Conservation (phyloP, 352 stramenopile genomes). For the Blastocystis hominis region DNA sequence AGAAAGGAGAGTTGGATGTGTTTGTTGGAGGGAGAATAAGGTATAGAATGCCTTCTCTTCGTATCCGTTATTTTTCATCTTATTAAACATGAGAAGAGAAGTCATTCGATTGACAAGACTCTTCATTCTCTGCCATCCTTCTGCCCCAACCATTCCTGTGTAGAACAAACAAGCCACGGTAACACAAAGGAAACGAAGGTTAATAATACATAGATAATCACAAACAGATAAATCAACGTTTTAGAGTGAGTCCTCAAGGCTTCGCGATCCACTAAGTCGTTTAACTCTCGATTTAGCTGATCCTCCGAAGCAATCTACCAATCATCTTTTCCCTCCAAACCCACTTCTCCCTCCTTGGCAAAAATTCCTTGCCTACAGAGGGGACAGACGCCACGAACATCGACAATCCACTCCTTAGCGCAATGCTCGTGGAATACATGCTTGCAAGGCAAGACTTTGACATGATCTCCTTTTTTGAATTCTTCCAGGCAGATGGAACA, state of each 20-base stretch:
- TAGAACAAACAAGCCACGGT: not conserved
- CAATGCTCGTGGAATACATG: conserved; percentile 19
- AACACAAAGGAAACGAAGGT: not conserved
- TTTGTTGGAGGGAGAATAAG: too few species aligned
- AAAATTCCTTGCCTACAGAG: conserved; percentile 21
- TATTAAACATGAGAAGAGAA: too few species aligned
- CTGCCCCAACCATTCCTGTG: too few species aligned
- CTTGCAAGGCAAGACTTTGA: conserved; percentile 9
- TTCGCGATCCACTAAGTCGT: not conserved
- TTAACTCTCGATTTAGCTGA: not conserved
- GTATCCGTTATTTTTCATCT: too few species aligned
- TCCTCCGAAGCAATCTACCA: not conserved
- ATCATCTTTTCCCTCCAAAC: not conserved
- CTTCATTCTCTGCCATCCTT: too few species aligned
- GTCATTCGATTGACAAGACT: too few species aligned
- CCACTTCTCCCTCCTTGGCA: not conserved
- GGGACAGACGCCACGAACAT: conserved; percentile 14
- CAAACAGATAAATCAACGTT: not conserved
- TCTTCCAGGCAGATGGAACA: conserved; percentile 30
- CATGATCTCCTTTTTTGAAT: not conserved
- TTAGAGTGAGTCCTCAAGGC: not conserved
- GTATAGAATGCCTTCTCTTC: too few species aligned
- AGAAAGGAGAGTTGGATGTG: too few species aligned
- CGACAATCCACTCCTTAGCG: conserved; percentile 22
- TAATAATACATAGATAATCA: conserved; percentile 3